A percentile compares a stretch with the other conserved stretches of the same genome.
phyloP scores from a whole-genome alignment of 106 monocot species.

The Agapanthus africanus region DNA sequence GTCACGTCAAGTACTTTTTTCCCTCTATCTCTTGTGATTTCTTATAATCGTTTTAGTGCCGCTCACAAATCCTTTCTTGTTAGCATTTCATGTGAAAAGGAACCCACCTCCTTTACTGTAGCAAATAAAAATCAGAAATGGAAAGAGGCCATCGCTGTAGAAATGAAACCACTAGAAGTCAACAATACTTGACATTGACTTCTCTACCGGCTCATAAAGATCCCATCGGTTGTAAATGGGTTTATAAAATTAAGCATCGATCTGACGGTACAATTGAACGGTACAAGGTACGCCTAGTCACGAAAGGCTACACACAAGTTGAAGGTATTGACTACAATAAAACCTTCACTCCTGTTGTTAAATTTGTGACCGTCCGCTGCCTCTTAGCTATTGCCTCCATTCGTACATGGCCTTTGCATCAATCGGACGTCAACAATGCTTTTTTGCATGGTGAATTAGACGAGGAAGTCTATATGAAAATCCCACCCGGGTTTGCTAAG shows the following conservation, averaged over 20 bases:
- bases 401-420: background rate
- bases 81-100: too few relatives aligned
- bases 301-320: too few relatives aligned
- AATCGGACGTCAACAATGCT: background rate
- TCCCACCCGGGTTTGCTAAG: background rate
- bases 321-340: background rate
- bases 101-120: background rate
- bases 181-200: background rate
- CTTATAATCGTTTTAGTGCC: background rate
- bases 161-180: background rate
- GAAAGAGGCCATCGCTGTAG: background rate
- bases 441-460: background rate
- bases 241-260: background rate
- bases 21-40: too few relatives aligned
- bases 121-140: background rate
- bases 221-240: background rate
- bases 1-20: too few relatives aligned
- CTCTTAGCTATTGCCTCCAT: background rate
- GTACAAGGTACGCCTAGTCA: too few relatives aligned
- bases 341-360: background rate
- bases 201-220: background rate
- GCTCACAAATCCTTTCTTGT: background rate
- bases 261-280: too few relatives aligned
- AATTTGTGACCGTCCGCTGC: too few relatives aligned
- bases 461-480: background rate